phyloP scores from a whole-genome alignment of 75 land plant species.

The Cunninghamia lanceolata region DNA sequence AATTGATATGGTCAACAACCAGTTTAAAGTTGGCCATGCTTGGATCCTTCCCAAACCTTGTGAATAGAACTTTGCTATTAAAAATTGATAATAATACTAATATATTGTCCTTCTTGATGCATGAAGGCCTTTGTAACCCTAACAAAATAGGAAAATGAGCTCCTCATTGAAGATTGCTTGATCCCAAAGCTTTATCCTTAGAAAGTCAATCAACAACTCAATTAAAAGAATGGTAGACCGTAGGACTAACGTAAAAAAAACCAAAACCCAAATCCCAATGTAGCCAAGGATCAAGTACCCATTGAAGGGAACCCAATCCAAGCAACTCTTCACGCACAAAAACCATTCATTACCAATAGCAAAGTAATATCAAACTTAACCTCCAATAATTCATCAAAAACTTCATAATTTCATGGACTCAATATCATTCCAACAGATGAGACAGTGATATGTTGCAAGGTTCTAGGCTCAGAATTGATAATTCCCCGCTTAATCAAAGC shows the following conservation, averaged over 20 bases:
- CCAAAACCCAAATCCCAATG: constrained; percentile 97
- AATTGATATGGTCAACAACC: constrained; percentile 87
- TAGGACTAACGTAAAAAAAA: constrained; percentile 90
- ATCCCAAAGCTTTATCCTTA: constrained; percentile 75
- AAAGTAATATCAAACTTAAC: no score
- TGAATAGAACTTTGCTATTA: constrained; percentile 94
- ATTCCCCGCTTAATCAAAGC: no score
- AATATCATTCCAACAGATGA: no score
- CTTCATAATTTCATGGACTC: no score
- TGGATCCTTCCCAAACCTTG: constrained; percentile 68
- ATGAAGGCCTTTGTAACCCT: constrained; percentile 92
- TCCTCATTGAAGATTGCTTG: constrained; percentile 97
- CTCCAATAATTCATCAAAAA: no score
- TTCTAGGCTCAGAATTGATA: no score
- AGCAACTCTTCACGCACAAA: no score
- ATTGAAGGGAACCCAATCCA: no score
- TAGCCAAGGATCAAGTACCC: no score
- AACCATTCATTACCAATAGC: no score
- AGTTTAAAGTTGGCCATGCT: constrained; percentile 60
- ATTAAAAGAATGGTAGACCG: constrained; percentile 82
- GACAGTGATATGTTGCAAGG: no score
- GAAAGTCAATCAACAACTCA: constrained; percentile 71
- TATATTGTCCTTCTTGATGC: constrained; percentile 83
- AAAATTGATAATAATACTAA: constrained; percentile 75
- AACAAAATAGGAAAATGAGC: constrained; percentile 82